Evolutionary conservation across 2,329 filamentous ascomycete genomes (phyloP).

Genomic region (Cercospora sp.): DNA sequence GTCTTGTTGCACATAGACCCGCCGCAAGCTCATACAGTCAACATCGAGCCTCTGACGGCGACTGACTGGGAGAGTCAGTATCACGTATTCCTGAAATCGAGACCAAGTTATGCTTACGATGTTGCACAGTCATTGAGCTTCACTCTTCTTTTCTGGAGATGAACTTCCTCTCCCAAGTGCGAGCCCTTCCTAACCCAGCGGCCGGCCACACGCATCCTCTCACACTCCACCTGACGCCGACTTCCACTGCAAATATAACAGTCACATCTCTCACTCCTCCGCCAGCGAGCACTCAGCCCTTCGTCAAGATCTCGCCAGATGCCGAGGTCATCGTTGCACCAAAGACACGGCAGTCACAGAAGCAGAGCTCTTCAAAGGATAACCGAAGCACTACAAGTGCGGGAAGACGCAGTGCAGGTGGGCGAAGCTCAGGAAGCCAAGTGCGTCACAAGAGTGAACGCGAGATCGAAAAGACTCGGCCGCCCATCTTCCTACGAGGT

Average conservation of each 20-base stretch:
- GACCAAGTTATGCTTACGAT: conserved; percentile 3
- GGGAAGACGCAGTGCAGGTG: conserved; percentile 69
- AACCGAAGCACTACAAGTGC: conserved; percentile 77
- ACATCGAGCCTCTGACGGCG: conserved; percentile 92
- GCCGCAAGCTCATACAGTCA: conserved; percentile 86
- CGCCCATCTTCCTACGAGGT: conserved; percentile 73
- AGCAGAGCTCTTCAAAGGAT: conserved; percentile 64
- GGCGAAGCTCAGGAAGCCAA: conserved; percentile 72
- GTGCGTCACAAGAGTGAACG: conserved; percentile 58
- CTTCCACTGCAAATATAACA: conserved; percentile 88
- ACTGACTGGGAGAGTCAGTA: conserved; percentile 86
- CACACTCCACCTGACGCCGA: conserved; percentile 90
- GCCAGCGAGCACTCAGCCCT: conserved; percentile 66
- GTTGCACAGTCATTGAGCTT: conserved; percentile 73
- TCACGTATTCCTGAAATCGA: conserved; percentile 22
- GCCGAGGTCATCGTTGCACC: conserved; percentile 97
- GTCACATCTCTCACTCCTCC: conserved; percentile 80
- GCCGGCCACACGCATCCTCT: conserved; percentile 69
- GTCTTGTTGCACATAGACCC: conserved; percentile 81
- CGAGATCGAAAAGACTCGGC: conserved; percentile 66
- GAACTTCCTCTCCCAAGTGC: conserved; percentile 89
- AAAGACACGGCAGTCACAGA: conserved; percentile 68
- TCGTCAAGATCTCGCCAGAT: conserved; percentile 89
- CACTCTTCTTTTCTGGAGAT: conserved; percentile 94
- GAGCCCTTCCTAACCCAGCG: conserved; percentile 81